phyloP scores from a whole-genome alignment of 2,329 filamentous ascomycete genomes.

The Bipolaris victoriae region DNA sequence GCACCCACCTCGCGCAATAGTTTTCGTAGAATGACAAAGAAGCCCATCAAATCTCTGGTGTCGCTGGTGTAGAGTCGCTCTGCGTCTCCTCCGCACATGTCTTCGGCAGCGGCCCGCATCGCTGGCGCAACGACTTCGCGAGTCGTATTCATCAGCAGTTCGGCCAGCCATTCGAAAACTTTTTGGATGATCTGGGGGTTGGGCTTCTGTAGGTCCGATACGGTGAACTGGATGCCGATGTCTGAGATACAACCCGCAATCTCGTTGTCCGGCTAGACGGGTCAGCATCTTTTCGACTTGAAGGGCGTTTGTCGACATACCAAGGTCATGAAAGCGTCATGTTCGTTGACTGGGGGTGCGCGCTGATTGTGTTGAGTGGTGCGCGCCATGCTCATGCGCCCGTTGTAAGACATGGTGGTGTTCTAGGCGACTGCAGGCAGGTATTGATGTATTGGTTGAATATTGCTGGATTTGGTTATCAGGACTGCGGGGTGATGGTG shows the following conservation, averaged over 20 bases:
- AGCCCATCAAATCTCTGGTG: slow-evolving; percentile 92
- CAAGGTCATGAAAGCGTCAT: slow-evolving; percentile 59
- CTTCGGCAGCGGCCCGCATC: slow-evolving; percentile 89
- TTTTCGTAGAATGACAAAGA: slow-evolving; percentile 82
- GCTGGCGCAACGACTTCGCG: slow-evolving; percentile 92
- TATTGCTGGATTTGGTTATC: not conserved
- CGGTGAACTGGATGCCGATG: slow-evolving; percentile 87
- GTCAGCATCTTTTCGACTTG: slow-evolving; percentile 23
- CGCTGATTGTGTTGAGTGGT: slow-evolving; percentile 49
- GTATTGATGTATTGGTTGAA: not conserved
- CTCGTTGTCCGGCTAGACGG: slow-evolving; percentile 68
- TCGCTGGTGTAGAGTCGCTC: slow-evolving; percentile 81
- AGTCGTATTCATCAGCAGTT: slow-evolving; percentile 90
- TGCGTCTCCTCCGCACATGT: slow-evolving; percentile 80
- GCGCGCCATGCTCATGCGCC: slow-evolving; percentile 58
- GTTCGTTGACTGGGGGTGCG: slow-evolving; percentile 51
- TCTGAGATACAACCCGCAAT: slow-evolving; percentile 97
- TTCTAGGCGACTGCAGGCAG: not conserved
- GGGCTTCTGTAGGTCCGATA: slow-evolving; percentile 88
- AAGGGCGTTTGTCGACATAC: slow-evolving; percentile 36
- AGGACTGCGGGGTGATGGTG: slow-evolving; percentile 11
- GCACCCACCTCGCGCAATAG: slow-evolving; percentile 69
- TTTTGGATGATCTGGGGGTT: slow-evolving; percentile 94
- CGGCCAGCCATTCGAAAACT: slow-evolving; percentile 97
- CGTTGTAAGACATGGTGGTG: slow-evolving; percentile 55